Evolutionary conservation across 2,329 filamentous ascomycete genomes (phyloP).

Genomic region (Penicillium digitatum): DNA sequence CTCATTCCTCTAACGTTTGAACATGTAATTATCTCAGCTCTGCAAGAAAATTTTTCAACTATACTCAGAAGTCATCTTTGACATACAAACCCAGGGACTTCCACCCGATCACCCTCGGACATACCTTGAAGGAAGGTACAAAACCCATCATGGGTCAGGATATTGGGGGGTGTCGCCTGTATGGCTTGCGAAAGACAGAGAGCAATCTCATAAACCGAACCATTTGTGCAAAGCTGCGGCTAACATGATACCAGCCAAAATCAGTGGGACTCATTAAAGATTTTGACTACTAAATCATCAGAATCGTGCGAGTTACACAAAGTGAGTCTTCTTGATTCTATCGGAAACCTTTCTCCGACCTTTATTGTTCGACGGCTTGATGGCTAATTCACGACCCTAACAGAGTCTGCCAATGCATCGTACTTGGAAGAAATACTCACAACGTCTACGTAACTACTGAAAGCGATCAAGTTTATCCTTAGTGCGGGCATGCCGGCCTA

Average conservation of each 20-base stretch:
- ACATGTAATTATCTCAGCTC: background rate
- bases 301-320: conserved; percentile 19
- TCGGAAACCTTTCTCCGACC: conserved; percentile 13
- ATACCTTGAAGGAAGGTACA: conserved; percentile 43
- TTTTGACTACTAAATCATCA: conserved; percentile 25
- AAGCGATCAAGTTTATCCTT: conserved; percentile 28
- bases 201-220: conserved; percentile 12
- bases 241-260: conserved; percentile 11
- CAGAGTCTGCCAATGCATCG: conserved; percentile 33
- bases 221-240: background rate
- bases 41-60: background rate
- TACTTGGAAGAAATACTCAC: conserved; percentile 26
- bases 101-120: conserved; percentile 44
- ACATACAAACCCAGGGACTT: conserved; percentile 34
- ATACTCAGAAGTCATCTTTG: background rate
- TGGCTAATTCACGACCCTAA: conserved; percentile 29
- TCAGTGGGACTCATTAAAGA: conserved; percentile 33
- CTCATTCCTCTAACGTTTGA: background rate
- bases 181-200: conserved; percentile 41
- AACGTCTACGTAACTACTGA: conserved; percentile 27
- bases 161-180: conserved; percentile 46
- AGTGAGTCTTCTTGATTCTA: conserved; percentile 10
- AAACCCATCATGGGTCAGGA: conserved; percentile 45
- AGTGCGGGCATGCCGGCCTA: conserved; percentile 25
- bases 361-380: conserved; percentile 30